Percentiles rank a stretch among this genome's conserved stretches.
Conservation (phyloP, 768 basidiomycete species). For the Tulasnella sp. region DNA sequence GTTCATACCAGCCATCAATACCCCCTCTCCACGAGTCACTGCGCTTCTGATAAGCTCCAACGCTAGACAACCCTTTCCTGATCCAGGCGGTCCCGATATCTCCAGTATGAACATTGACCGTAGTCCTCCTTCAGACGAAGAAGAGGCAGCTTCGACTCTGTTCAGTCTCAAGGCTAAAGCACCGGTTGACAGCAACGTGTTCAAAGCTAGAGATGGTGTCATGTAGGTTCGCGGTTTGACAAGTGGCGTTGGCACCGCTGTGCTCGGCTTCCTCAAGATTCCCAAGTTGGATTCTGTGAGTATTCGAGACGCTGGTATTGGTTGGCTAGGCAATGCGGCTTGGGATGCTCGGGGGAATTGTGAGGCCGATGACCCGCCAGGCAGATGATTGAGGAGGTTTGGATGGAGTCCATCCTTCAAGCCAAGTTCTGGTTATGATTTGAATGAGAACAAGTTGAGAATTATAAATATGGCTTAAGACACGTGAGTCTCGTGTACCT, state of each 20-base stretch:
- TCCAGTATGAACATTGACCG: slow-evolving; percentile 4
- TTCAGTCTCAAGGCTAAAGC: background rate
- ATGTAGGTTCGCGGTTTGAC: slow-evolving; percentile 5
- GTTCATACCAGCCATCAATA: background rate
- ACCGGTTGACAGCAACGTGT: background rate
- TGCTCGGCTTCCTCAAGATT: background rate
- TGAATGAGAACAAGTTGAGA: too few species aligned
- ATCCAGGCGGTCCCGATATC: slow-evolving; percentile 7
- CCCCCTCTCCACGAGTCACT: background rate
- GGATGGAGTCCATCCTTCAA: background rate
- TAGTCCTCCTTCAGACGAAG: background rate
- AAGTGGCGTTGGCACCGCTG: background rate
- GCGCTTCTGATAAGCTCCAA: slow-evolving; percentile 10
- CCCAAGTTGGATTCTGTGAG: background rate
- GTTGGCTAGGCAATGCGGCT: background rate
- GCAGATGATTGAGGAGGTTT: background rate
- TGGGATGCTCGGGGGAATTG: background rate
- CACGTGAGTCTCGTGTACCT: background rate
- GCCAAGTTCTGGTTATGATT: background rate
- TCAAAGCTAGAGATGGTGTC: background rate
- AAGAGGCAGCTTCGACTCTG: background rate
- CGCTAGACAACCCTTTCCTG: slow-evolving; percentile 9
- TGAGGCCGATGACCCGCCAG: background rate
- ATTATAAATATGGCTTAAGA: background rate
- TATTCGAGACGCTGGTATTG: slow-evolving; percentile 1